Evolutionary conservation across 352 stramenopile genomes (phyloP), one percentile per base, ranked within the genome.

Genomic region (Pythium dissimile): DNA sequence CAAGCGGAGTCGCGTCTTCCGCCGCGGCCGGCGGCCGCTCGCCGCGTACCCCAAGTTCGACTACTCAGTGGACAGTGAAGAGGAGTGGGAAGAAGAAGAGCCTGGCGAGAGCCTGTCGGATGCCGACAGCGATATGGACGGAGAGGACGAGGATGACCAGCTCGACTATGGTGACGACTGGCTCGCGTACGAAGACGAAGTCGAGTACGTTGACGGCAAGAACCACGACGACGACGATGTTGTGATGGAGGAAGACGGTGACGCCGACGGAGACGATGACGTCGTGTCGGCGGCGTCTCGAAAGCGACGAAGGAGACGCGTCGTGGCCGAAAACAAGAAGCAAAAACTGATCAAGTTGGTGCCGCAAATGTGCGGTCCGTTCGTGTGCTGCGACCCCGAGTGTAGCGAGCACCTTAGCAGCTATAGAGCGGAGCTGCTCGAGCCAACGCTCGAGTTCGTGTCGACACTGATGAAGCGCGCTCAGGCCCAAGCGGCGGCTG

Each of bases 31-130:
- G 16, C 73, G 83, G 10, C 85, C 85, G 20, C 63, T 92, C 21
- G 75, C 81, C 3, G 71, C 77, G n/a, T 81, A 71, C 59, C 18
- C 56, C 1, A 77, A 83, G 41, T 78, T 93, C 16, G 85, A 95
- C 38, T 95, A 95, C 45, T 54, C 69, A 0, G 72, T 95, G 2
- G 84, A 95, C 26, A 95, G 84, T 46, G 86, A 95, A 35, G 84
- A 94, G 49, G 86, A 95, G 52, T 95, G 86, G 86, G 86, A 95
- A 56, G 86, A 95, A 56, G 86, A 95, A 46, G 86, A 95, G 35
- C 80, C 84, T 15, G 86, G 86, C 15, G 86, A 95, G 67, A 91
- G 78, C 61, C 55, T 95, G 12, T 94, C 84, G 7, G 79, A 75
- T 23, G 83, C 72, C 16, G 80, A 90, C 21, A 86, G 71, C 48